Conservation (phyloP, 495 filamentous ascomycete species). For the Podospora didyma region DNA sequence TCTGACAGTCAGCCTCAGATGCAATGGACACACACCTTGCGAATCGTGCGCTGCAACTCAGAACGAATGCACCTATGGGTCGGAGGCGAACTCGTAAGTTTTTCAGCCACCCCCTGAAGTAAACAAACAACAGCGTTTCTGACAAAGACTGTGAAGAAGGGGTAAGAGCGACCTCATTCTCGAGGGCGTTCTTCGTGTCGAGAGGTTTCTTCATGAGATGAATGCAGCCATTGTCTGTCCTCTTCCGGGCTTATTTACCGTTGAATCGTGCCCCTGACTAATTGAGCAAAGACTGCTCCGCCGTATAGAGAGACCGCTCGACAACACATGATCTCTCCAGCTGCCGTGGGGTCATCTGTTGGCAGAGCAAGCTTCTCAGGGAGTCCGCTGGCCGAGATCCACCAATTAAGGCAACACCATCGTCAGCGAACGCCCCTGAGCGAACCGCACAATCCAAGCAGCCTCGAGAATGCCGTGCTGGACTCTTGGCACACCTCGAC, state of each 20-base stretch:
- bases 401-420: not conserved
- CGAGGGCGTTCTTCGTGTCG: constrained; percentile 29
- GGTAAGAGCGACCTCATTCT: constrained; percentile 36
- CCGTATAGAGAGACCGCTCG: not conserved
- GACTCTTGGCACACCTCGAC: constrained; percentile 29
- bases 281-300: not conserved
- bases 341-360: not conserved
- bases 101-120: not conserved
- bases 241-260: no score
- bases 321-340: constrained; percentile 6
- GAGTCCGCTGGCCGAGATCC: constrained; percentile 14
- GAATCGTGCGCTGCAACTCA: constrained; percentile 23
- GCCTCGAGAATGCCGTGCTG: constrained; percentile 30
- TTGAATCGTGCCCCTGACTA: no score
- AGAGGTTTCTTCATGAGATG: constrained; percentile 23
- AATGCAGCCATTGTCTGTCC: constrained; percentile 19
- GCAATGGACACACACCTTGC: constrained; percentile 32
- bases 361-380: constrained; percentile 15
- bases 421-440: not conserved
- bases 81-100: constrained; percentile 23
- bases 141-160: constrained; percentile 13
- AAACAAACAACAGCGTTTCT: not conserved
- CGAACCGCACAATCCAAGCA: constrained; percentile 7
- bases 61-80: constrained; percentile 31
- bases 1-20: constrained; percentile 18